Percentiles rank a stretch among this genome's conserved stretches.
phyloP scores from a whole-genome alignment of 176 grass and related monocot genomes.

The Hordeum marinum region DNA sequence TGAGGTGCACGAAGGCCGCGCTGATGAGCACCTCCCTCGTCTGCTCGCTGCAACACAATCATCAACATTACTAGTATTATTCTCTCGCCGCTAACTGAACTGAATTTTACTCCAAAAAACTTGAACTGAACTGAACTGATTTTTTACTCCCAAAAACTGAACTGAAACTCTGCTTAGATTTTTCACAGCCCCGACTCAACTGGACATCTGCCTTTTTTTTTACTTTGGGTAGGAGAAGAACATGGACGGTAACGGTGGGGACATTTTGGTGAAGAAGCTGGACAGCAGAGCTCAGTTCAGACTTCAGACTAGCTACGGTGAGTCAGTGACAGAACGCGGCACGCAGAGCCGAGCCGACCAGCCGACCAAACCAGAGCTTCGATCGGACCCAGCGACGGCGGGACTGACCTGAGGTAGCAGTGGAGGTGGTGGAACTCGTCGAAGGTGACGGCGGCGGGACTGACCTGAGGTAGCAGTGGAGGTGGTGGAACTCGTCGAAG shows the following conservation, averaged over 20 bases:
- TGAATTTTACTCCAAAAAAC: neutral
- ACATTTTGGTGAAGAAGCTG: neutral
- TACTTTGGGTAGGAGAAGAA: neutral
- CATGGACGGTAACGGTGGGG: neutral
- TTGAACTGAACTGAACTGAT: neutral
- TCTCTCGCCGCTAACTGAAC: neutral
- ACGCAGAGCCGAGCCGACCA: neutral
- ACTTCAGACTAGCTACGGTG: neutral
- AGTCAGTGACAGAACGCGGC: neutral
- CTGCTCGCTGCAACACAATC: conserved; percentile 54
- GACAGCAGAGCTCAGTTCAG: neutral
- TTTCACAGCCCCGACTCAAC: neutral
- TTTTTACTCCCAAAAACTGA: neutral
- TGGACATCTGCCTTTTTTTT: neutral
- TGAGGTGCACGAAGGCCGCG: conserved; percentile 90
- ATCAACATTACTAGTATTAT: neutral
- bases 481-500: conserved; percentile 77
- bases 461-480: conserved; percentile 83
- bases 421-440: conserved; percentile 69
- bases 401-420: conserved; percentile 72
- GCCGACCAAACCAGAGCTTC: neutral
- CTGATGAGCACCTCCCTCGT: conserved; percentile 74
- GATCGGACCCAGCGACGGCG: neutral
- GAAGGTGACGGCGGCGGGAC: conserved; percentile 47
- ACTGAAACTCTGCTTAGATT: neutral